Percentiles rank a stretch among this genome's conserved stretches.
phyloP scores from a whole-genome alignment of 2,329 filamentous ascomycete genomes.

The Colletotrichum euphorbiae region DNA sequence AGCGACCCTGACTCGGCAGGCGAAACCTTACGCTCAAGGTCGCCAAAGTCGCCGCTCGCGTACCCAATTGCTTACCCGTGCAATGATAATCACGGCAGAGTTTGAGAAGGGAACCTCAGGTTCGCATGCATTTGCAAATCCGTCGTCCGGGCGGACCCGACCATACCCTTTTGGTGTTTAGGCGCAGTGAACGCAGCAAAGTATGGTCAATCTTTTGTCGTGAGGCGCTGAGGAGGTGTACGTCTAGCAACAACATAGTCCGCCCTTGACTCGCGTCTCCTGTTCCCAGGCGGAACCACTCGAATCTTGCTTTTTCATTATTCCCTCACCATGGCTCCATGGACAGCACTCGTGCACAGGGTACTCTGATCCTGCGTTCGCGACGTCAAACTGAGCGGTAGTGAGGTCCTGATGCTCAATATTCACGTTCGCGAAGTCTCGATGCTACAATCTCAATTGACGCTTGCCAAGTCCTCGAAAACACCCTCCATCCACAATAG shows the following conservation, averaged over 20 bases:
- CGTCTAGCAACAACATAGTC: neutral
- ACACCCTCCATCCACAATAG: no score
- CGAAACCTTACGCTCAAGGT: conserved; percentile 1
- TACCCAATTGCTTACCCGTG: neutral
- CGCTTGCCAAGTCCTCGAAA: no score
- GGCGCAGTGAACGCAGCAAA: neutral
- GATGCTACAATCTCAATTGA: no score
- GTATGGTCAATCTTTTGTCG: neutral
- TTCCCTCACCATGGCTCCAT: conserved; percentile 18
- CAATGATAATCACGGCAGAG: neutral
- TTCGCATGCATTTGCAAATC: conserved; percentile 13
- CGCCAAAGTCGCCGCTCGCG: neutral
- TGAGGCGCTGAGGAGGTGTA: conserved; percentile 8
- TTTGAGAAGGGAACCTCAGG: neutral
- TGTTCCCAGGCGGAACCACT: neutral
- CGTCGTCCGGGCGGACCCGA: conserved; percentile 10
- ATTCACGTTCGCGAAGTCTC: no score
- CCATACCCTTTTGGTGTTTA: conserved; percentile 2
- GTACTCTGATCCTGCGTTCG: neutral
- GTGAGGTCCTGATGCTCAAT: neutral
- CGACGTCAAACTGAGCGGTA: no score
- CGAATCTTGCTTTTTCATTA: neutral
- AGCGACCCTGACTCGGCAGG: conserved; percentile 8
- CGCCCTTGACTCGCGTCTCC: conserved; percentile 32
- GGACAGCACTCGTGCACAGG: neutral